Evolutionary conservation across 768 basidiomycete species (phyloP).

Genomic region (Boletus subcaerulescens): DNA sequence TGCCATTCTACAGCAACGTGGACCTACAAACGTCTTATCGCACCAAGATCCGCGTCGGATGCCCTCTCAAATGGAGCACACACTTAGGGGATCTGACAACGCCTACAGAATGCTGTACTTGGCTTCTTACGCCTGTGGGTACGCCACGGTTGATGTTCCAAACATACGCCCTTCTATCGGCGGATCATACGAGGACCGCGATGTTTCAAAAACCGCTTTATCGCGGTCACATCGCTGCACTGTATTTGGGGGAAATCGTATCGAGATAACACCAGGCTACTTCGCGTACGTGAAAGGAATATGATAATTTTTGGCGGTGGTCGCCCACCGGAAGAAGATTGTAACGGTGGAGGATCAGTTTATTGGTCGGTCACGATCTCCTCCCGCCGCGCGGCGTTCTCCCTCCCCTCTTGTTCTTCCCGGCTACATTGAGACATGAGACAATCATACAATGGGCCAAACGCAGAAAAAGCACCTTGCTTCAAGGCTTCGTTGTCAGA

Average conservation of each 20-base stretch:
- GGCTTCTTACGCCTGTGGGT: neutral
- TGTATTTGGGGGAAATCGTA: neutral
- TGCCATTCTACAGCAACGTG: constrained; percentile 22
- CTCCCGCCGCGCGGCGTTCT: neutral
- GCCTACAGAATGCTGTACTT: neutral
- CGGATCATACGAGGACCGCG: constrained; percentile 3
- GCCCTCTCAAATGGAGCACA: neutral
- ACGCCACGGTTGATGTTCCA: neutral
- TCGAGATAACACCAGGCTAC: constrained; percentile 19
- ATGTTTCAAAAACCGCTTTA: neutral
- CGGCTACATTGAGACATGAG: constrained; percentile 11
- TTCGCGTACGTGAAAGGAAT: neutral
- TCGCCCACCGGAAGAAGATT: constrained; percentile 1
- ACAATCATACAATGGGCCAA: neutral
- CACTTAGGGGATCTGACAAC: neutral
- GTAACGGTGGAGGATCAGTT: neutral
- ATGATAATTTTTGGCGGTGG: constrained; percentile 1
- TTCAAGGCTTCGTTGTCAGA: constrained; percentile 21
- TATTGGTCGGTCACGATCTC: neutral
- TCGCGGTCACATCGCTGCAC: constrained; percentile 11
- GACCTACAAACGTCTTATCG: constrained; percentile 19
- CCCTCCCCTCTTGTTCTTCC: neutral
- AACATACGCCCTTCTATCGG: constrained; percentile 6
- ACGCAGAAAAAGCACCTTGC: constrained; percentile 13
- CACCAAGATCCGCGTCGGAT: constrained; percentile 4